Percentiles rank a stretch among this genome's conserved stretches.
These are phyloP conservation scores for Neurospora pannonica DNA, from an alignment of 495 filamentous ascomycete species.

Conservation along the genomic window DNA sequence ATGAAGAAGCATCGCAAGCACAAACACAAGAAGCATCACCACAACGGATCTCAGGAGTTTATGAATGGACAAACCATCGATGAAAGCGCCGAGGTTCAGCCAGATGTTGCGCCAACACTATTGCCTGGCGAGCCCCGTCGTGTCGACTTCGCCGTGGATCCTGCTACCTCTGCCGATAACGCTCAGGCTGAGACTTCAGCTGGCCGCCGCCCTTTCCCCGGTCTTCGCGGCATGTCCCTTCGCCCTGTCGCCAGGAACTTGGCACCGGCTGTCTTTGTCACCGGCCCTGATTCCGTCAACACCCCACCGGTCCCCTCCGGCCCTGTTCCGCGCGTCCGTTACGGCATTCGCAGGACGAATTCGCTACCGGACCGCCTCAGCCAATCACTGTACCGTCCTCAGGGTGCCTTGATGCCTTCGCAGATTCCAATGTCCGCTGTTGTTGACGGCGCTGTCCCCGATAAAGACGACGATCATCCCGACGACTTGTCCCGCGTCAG, in stretches of 20 bases:
- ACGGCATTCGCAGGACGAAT: slow-evolving; percentile 63
- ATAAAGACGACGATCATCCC: slow-evolving; percentile 35
- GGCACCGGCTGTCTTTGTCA: slow-evolving; percentile 35
- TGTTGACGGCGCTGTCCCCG: slow-evolving; percentile 20
- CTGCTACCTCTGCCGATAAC: slow-evolving; percentile 11
- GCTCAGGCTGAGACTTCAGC: slow-evolving; percentile 23
- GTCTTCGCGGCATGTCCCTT: slow-evolving; percentile 31
- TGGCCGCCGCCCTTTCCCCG: slow-evolving; percentile 27
- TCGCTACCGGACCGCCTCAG: slow-evolving; percentile 67
- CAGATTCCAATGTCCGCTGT: slow-evolving; percentile 26
- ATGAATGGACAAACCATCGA: slow-evolving; percentile 21
- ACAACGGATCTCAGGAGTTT: slow-evolving; percentile 14
- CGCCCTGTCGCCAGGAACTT: slow-evolving; percentile 35
- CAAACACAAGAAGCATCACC: slow-evolving; percentile 16
- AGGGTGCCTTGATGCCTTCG: slow-evolving; percentile 32
- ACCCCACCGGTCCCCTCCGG: slow-evolving; percentile 20
- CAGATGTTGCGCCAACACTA: slow-evolving; percentile 1
- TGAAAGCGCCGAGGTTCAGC: slow-evolving; percentile 16
- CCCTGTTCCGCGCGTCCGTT: slow-evolving; percentile 43
- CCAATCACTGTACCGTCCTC: slow-evolving; percentile 33
- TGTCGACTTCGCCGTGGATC: slow-evolving; percentile 36
- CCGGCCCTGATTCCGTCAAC: slow-evolving; percentile 14
- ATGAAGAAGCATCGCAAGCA: slow-evolving; percentile 27
- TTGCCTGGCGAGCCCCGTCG: slow-evolving; percentile 29
- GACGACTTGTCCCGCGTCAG: slow-evolving; percentile 61